Evolutionary conservation across 805 yeast species (phyloP), one percentile per base, ranked within the genome.

Genomic region (Candida ipomoeae): DNA sequence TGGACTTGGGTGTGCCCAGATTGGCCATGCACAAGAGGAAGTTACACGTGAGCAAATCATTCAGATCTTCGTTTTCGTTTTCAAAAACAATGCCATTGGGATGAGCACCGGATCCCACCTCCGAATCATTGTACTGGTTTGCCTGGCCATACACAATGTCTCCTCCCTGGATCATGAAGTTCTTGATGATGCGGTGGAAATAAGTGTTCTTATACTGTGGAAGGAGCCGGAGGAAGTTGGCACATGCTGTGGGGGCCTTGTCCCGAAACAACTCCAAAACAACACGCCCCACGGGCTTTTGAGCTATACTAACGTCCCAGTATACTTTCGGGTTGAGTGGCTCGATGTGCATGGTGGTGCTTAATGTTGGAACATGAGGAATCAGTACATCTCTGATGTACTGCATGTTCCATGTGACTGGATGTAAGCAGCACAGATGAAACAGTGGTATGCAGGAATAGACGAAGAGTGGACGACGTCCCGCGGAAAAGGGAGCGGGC

Each of bases 151-250:
- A 64, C 1, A 66, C 62, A 2, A 78, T 60, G 60, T 84, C 88
- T 37, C 91, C 91, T 3, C 81, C 83, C 63, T 85, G 91, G 15
- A 86, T 67, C 73, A 85, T 80, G 60, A 87, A 87, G 62, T 83
- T 86, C 60, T 79, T 82, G 46, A 86, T 71, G 2, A 84, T 80
- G 49, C 88, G 70, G 57, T 84, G 86, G 63, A 87, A 84, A 37
- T 65, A 69, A 38, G 76, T 79, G 18, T 70, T 62, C 52, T 75
- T 70, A 50, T 71, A 79, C 1, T 71, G 57, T 15, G 75, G 58
- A 5, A 44, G 48, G 14, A 84, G 63, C 18, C 67, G 65, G 2
- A 68, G 47, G 57, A 87, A 83, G 62, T 83, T 83, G 18, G 69
- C 62, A 3, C 73, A 60, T 0, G 89, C 73, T 50, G 71, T 69